These are phyloP conservation scores for Hansenula lynferdii DNA, from an alignment of 1,139 yeast genomes.

Conservation along the genomic window DNA sequence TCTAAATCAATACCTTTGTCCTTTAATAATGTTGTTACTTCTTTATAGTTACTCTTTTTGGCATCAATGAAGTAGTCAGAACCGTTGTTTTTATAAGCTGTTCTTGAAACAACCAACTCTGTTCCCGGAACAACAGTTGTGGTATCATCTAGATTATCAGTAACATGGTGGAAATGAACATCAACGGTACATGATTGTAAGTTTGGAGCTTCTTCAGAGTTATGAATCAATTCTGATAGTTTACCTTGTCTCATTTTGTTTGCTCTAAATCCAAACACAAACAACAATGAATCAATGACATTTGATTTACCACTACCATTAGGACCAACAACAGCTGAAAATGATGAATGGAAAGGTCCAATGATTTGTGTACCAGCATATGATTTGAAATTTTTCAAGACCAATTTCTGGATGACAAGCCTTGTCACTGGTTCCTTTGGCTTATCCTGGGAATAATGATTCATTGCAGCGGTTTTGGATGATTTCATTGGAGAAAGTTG, in stretches of 20 bases:
- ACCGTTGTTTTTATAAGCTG: slow-evolving; percentile 69
- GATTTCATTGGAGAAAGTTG: slow-evolving; percentile 35
- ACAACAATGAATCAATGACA: slow-evolving; percentile 91
- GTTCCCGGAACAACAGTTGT: slow-evolving; percentile 46
- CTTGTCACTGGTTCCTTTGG: slow-evolving; percentile 39
- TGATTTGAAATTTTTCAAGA: slow-evolving; percentile 84
- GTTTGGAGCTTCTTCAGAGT: slow-evolving; percentile 66
- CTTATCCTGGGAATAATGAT: slow-evolving; percentile 25
- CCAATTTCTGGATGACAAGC: slow-evolving; percentile 68
- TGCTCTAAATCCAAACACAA: slow-evolving; percentile 97
- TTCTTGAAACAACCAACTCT: slow-evolving; percentile 68
- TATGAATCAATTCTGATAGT: slow-evolving; percentile 85
- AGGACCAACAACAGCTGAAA: slow-evolving; percentile 99
- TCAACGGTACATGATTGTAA: slow-evolving; percentile 83
- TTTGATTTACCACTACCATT: slow-evolving; percentile 98
- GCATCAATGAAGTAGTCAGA: slow-evolving; percentile 78
- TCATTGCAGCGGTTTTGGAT: slow-evolving; percentile 18
- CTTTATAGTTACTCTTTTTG: slow-evolving; percentile 65
- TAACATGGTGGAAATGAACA: slow-evolving; percentile 79
- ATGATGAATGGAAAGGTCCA: slow-evolving; percentile 92
- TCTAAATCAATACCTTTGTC: slow-evolving; percentile 92
- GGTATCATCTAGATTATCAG: slow-evolving; percentile 49
- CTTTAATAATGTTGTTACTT: slow-evolving; percentile 70
- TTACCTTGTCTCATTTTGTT: slow-evolving; percentile 96
- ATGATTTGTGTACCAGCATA: slow-evolving; percentile 93